Percentiles rank a stretch among this genome's conserved stretches.
phyloP scores from a whole-genome alignment of 179 eudicot species.

The Corrigiola litoralis region DNA sequence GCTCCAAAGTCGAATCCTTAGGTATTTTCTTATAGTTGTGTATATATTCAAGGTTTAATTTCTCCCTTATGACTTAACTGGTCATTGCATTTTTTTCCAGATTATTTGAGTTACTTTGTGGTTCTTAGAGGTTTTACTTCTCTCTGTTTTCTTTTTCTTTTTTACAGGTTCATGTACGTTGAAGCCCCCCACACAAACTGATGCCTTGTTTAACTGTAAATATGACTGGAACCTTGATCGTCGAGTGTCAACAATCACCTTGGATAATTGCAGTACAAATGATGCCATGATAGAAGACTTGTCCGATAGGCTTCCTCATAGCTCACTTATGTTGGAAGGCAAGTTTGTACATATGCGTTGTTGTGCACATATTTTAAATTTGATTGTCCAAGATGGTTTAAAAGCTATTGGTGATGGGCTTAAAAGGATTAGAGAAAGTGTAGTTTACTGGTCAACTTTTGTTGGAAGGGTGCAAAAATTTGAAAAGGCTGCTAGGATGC shows the following conservation, averaged over 20 bases:
- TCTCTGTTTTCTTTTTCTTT: not conserved
- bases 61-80: not conserved
- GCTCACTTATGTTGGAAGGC: slow-evolving; percentile 1
- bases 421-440: not conserved
- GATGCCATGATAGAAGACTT: not conserved
- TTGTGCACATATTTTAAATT: slow-evolving; percentile 9
- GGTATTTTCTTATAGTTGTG: not conserved
- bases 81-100: no score
- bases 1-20: not conserved
- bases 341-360: slow-evolving; percentile 4
- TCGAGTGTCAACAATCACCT: not conserved
- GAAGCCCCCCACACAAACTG: not conserved
- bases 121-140: no score
- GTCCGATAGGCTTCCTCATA: not conserved
- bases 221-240: slow-evolving; percentile 1
- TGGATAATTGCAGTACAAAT: slow-evolving; percentile 3
- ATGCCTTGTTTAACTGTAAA: not conserved
- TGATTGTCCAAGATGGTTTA: slow-evolving; percentile 7
- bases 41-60: not conserved
- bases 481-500: not conserved
- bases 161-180: not conserved
- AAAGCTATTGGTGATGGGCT: slow-evolving; percentile 2
- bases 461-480: not conserved
- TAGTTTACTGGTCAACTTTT: not conserved
- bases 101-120: no score